These are phyloP conservation scores for Picea sitchensis DNA, from an alignment of 75 land plant genomes.

Conservation along the genomic window DNA sequence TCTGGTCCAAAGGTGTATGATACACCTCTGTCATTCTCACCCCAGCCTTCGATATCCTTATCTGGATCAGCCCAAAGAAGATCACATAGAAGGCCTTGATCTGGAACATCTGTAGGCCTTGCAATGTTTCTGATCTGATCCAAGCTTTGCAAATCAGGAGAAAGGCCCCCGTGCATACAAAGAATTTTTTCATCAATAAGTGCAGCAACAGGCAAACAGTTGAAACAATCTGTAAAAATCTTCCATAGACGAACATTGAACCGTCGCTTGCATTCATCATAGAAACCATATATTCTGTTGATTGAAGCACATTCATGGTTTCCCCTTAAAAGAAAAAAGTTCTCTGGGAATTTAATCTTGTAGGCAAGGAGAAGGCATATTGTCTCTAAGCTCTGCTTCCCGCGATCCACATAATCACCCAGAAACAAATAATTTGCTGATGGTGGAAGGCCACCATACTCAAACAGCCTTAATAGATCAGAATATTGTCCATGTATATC, in stretches of 20 bases:
- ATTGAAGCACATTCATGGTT: constrained; percentile 58
- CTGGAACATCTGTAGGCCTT: constrained; percentile 50
- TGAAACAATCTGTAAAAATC: constrained; percentile 48
- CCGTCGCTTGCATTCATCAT: constrained; percentile 53
- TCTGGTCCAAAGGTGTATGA: constrained; percentile 40
- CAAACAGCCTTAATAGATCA: constrained; percentile 65
- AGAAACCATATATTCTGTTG: constrained; percentile 48
- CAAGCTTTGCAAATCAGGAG: constrained; percentile 40
- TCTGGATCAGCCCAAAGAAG: constrained; percentile 53
- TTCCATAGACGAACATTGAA: constrained; percentile 54
- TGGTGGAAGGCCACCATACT: constrained; percentile 76
- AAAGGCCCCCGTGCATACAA: constrained; percentile 60
- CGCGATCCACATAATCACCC: constrained; percentile 72
- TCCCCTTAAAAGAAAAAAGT: constrained; percentile 46
- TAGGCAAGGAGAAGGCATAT: constrained; percentile 47
- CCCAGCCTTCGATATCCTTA: constrained; percentile 41
- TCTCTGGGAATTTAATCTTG: constrained; percentile 50
- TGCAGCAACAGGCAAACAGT: constrained; percentile 49
- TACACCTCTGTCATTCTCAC: constrained; percentile 48
- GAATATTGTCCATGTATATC: constrained; percentile 74
- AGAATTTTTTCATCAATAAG: constrained; percentile 47
- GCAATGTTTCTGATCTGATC: constrained; percentile 32
- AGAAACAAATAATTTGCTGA: constrained; percentile 70
- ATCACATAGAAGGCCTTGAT: constrained; percentile 40
- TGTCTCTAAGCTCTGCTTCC: constrained; percentile 67